These are phyloP conservation scores for Aspergillus kassunensis DNA, from an alignment of 495 filamentous ascomycete species.

Conservation along the genomic window DNA sequence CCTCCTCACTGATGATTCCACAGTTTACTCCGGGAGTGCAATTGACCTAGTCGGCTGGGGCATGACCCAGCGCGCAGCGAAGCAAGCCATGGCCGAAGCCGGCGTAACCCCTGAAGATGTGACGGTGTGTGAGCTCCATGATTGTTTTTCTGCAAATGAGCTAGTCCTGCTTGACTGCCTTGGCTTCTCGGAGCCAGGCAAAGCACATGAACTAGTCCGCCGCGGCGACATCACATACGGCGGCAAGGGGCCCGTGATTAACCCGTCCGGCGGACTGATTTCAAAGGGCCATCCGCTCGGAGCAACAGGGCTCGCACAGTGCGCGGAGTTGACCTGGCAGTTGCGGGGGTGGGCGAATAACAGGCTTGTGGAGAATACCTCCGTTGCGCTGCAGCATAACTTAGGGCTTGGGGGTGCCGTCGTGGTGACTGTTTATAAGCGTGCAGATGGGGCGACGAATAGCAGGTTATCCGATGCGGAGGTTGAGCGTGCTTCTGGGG, in stretches of 20 bases:
- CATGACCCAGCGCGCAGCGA: slow-evolving; percentile 70
- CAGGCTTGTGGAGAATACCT: slow-evolving; percentile 63
- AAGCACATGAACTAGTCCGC: slow-evolving; percentile 90
- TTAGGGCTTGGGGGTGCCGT: slow-evolving; percentile 88
- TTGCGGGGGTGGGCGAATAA: slow-evolving; percentile 95
- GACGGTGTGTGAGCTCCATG: slow-evolving; percentile 87
- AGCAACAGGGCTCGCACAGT: slow-evolving; percentile 89
- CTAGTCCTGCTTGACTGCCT: slow-evolving; percentile 84
- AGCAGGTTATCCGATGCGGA: slow-evolving; percentile 49
- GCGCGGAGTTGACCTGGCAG: slow-evolving; percentile 94
- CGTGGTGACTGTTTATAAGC: slow-evolving; percentile 84
- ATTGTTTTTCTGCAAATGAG: slow-evolving; percentile 96
- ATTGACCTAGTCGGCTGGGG: slow-evolving; percentile 87
- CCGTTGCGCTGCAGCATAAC: slow-evolving; percentile 84
- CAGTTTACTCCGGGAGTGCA: slow-evolving; percentile 67
- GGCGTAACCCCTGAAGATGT: slow-evolving; percentile 62
- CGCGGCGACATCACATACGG: slow-evolving; percentile 89
- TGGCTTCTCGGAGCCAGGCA: slow-evolving; percentile 71
- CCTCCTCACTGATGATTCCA: slow-evolving; percentile 75
- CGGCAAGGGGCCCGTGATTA: slow-evolving; percentile 72
- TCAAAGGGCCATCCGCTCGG: slow-evolving; percentile 95
- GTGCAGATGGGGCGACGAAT: slow-evolving; percentile 69
- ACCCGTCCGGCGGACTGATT: slow-evolving; percentile 90
- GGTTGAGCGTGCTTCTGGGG: slow-evolving; percentile 58
- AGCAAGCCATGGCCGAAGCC: slow-evolving; percentile 69